Conservation (phyloP, 805 yeast genomes). For the Kregervanrija delftensis region DNA sequence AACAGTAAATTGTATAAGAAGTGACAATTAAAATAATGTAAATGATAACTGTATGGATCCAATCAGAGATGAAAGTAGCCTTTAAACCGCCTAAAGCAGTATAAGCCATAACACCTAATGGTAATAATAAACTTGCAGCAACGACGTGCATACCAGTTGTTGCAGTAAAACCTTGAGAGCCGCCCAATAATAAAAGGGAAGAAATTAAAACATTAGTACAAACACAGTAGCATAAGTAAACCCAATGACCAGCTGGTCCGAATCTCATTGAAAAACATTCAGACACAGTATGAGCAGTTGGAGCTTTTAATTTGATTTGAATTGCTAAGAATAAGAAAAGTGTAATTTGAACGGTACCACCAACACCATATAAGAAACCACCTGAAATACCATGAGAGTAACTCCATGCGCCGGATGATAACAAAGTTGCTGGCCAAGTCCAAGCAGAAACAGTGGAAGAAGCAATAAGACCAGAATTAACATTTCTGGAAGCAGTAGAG, state of each 20-base stretch:
- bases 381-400: slow-evolving; percentile 38
- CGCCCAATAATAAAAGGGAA: slow-evolving; percentile 31
- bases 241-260: slow-evolving; percentile 31
- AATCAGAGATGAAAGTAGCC: slow-evolving; percentile 48
- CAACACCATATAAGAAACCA: slow-evolving; percentile 31
- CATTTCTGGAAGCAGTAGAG: slow-evolving; percentile 34
- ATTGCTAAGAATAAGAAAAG: slow-evolving; percentile 32
- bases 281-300: slow-evolving; percentile 36
- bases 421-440: slow-evolving; percentile 40
- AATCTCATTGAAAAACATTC: slow-evolving; percentile 34
- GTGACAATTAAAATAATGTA: slow-evolving; percentile 26
- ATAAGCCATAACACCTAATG: slow-evolving; percentile 41
- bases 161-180: slow-evolving; percentile 34
- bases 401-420: slow-evolving; percentile 32
- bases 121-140: slow-evolving; percentile 40
- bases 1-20: slow-evolving; percentile 29
- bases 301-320: slow-evolving; percentile 34
- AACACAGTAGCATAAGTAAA: slow-evolving; percentile 29
- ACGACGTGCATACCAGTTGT: slow-evolving; percentile 39
- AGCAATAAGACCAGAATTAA: slow-evolving; percentile 35
- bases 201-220: slow-evolving; percentile 32
- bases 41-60: slow-evolving; percentile 39
- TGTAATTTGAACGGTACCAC: slow-evolving; percentile 32
- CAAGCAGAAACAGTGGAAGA: slow-evolving; percentile 40
- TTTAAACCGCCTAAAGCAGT: slow-evolving; percentile 46